Evolutionary conservation across 805 yeast genomes (phyloP), one percentile per base, ranked within the genome.

Genomic region (Suhomyces vadensis): DNA sequence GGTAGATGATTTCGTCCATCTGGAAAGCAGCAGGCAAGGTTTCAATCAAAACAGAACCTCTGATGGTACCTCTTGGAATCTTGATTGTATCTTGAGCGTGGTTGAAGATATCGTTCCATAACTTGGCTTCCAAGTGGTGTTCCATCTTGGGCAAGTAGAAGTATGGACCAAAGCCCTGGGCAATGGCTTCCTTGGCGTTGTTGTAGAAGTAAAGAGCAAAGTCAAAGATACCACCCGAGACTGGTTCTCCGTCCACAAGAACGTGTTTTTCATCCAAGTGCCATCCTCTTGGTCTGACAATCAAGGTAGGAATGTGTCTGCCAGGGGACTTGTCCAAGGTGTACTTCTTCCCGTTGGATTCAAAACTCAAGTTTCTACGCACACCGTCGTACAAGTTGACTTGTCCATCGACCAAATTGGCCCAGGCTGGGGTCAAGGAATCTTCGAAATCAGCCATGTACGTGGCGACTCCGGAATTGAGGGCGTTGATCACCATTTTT

Each of bases 221-320:
- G 69, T 86, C 95, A 62, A 86, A 76, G 47, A 86, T 74, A 26
- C 90, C 87, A 22, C 88, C 94, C 47, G 84, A 74, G 37, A 86
- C 81, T 41, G 91, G 89, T 64, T 83, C 87, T 46, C 83, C 86
- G 60, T 84, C 91, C 46, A 85, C 79, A 40, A 74, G 57, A 38
- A 86, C 72, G 59, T 86, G 95, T 62, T 77, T 75, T 61, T 86
- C 95, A 26, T 73, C 81, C 78, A 86, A 75, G 64, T 86, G 95
- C 91, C 92, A 85, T 40, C 95, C 94, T 72, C 95, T 78, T 60
- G 95, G 95, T 72, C 95, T 79, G 44, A 85, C 90, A 62, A 86
- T 83, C 62, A 86, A 69, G 35, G 90, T 86, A 49, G 92, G 92
- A 41, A 83, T 73, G 58, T 82, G 82, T 61, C 76, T 74, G 43